Evolutionary conservation across 805 yeast genomes (phyloP).

Genomic region (Kodamaea restingae): DNA sequence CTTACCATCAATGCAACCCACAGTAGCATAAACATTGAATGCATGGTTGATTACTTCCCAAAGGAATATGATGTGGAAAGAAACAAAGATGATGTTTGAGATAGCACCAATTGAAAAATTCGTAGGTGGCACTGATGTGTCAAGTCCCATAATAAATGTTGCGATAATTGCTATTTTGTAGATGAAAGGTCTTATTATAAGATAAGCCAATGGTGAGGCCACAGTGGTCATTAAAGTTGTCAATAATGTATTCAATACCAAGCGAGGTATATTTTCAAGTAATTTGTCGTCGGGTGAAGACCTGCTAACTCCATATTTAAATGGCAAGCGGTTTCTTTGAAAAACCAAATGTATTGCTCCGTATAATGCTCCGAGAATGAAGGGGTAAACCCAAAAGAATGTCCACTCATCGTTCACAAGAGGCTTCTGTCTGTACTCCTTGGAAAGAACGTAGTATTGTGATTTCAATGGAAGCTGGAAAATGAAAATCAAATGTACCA

Average conservation of each 20-base stretch:
- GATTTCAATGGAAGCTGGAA: conserved; percentile 24
- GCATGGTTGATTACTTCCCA: conserved; percentile 59
- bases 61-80: conserved; percentile 32
- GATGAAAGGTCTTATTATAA: conserved; percentile 37
- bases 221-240: conserved; percentile 27
- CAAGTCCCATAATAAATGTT: conserved; percentile 30
- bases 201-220: conserved; percentile 37
- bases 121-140: conserved; percentile 39
- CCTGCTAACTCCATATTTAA: conserved; percentile 41
- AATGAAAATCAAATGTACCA: conserved; percentile 22
- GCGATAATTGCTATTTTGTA: conserved; percentile 33
- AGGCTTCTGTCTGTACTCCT: conserved; percentile 37
- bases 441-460: conserved; percentile 31
- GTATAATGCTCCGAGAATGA: conserved; percentile 42
- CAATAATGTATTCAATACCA: conserved; percentile 37
- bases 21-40: conserved; percentile 61
- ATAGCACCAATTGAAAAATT: conserved; percentile 28
- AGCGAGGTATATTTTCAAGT: conserved; percentile 20
- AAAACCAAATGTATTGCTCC: conserved; percentile 47
- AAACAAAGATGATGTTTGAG: conserved; percentile 26
- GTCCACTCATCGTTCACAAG: conserved; percentile 42
- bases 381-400: conserved; percentile 46
- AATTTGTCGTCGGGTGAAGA: conserved; percentile 36
- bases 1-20: conserved; percentile 69
- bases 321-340: conserved; percentile 52